Evolutionary conservation across 495 filamentous ascomycete genomes (phyloP).

Genomic region (Neurospora hispaniola): DNA sequence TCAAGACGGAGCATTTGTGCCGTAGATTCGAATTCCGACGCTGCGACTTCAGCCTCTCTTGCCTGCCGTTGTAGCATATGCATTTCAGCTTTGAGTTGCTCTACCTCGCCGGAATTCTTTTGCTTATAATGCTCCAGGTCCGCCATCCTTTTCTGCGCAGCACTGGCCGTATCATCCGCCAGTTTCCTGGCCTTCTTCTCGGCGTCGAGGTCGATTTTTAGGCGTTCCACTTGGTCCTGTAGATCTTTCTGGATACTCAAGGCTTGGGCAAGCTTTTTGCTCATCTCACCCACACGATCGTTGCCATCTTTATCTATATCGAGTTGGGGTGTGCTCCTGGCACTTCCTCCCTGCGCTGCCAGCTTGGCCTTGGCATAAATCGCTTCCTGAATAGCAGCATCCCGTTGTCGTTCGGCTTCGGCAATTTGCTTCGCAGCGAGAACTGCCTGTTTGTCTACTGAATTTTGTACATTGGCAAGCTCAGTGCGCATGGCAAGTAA

Average conservation of each 20-base stretch:
- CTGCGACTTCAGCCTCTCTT: slow-evolving; percentile 65
- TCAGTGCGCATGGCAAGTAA: slow-evolving; percentile 83
- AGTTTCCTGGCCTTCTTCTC: slow-evolving; percentile 71
- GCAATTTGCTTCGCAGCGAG: slow-evolving; percentile 81
- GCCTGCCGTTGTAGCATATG: slow-evolving; percentile 63
- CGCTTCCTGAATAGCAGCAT: slow-evolving; percentile 83
- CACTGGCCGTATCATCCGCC: slow-evolving; percentile 78
- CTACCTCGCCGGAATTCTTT: slow-evolving; percentile 68
- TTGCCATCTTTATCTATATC: slow-evolving; percentile 52
- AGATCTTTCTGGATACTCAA: slow-evolving; percentile 70
- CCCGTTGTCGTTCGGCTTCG: slow-evolving; percentile 84
- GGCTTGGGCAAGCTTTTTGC: slow-evolving; percentile 68
- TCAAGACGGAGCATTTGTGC: slow-evolving; percentile 68
- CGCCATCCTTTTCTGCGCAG: slow-evolving; percentile 68
- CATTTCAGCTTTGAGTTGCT: slow-evolving; percentile 73
- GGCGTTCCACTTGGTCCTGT: slow-evolving; percentile 53
- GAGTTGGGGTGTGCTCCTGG: slow-evolving; percentile 57
- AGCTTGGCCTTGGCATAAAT: slow-evolving; percentile 90
- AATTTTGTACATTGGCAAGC: slow-evolving; percentile 69
- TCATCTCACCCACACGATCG: slow-evolving; percentile 68
- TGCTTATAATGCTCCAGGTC: slow-evolving; percentile 78
- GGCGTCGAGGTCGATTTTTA: slow-evolving; percentile 60
- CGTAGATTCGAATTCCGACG: slow-evolving; percentile 63
- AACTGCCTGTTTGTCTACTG: slow-evolving; percentile 75
- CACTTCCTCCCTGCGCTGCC: slow-evolving; percentile 67